phyloP scores from a whole-genome alignment of 2,329 filamentous ascomycete genomes.

The Cyclaneusma minus region DNA sequence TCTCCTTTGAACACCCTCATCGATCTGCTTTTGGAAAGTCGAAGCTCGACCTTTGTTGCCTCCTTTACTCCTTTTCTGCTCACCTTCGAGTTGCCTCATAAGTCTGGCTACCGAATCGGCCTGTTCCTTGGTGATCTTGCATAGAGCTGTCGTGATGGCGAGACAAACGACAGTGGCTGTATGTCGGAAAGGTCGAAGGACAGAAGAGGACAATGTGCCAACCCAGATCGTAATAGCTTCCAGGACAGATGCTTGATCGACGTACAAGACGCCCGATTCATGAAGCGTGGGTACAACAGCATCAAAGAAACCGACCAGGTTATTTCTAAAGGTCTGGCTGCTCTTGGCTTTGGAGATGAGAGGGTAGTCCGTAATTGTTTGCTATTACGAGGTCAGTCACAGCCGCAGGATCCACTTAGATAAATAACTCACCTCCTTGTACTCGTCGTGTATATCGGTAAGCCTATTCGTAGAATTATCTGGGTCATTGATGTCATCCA shows the following conservation, averaged over 20 bases:
- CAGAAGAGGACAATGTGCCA: constrained; percentile 76
- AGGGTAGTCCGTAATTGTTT: constrained; percentile 80
- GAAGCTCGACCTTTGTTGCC: constrained; percentile 67
- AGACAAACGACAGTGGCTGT: constrained; percentile 79
- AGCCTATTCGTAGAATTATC: constrained; percentile 72
- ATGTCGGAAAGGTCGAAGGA: constrained; percentile 80
- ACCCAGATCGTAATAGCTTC: constrained; percentile 88
- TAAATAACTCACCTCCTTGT: constrained; percentile 48
- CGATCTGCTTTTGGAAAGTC: constrained; percentile 56
- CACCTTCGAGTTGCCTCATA: constrained; percentile 63
- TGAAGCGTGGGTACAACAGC: constrained; percentile 65
- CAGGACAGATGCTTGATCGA: constrained; percentile 53
- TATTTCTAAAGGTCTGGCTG: constrained; percentile 61
- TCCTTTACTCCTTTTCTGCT: constrained; percentile 52
- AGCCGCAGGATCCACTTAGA: neutral
- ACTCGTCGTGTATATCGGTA: constrained; percentile 74
- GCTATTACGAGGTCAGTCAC: constrained; percentile 21
- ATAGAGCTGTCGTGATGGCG: constrained; percentile 64
- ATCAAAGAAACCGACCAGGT: constrained; percentile 65
- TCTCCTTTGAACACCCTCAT: constrained; percentile 19
- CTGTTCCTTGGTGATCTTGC: constrained; percentile 54
- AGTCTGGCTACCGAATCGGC: constrained; percentile 59
- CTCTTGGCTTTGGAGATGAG: constrained; percentile 70
- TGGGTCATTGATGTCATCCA: constrained; percentile 74
- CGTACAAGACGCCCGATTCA: constrained; percentile 68